A percentile compares a stretch with the other conserved stretches of the same genome.
Conservation (phyloP, 345 rosid species). For the Alliaria petiolata region DNA sequence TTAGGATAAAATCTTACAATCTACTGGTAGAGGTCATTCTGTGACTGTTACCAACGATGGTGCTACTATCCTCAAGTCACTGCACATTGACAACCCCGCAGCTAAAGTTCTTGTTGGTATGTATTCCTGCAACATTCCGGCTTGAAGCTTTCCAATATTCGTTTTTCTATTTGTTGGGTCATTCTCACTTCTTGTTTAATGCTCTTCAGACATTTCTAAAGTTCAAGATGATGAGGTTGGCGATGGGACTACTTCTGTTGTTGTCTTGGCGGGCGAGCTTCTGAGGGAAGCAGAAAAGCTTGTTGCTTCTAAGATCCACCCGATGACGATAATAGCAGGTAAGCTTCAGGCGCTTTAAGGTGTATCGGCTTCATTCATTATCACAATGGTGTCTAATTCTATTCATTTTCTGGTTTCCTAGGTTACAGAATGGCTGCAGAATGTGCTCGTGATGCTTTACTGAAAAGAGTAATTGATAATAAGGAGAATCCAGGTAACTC, state of each 20-base stretch:
- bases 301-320: slow-evolving; percentile 86
- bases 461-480: slow-evolving; percentile 66
- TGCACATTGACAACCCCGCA: slow-evolving; percentile 92
- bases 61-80: slow-evolving; percentile 93
- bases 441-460: slow-evolving; percentile 77
- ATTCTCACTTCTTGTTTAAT: not conserved
- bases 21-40: slow-evolving; percentile 78
- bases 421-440: slow-evolving; percentile 97
- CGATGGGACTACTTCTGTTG: slow-evolving; percentile 99
- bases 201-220: slow-evolving; percentile 75
- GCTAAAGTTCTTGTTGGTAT: slow-evolving; percentile 97
- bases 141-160: not conserved
- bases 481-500: slow-evolving; percentile 71
- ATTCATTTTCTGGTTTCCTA: slow-evolving; percentile 27
- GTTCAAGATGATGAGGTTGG: slow-evolving; percentile 99
- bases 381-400: not conserved
- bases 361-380: not conserved
- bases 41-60: slow-evolving; percentile 98
- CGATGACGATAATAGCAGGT: slow-evolving; percentile 96
- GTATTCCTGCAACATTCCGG: slow-evolving; percentile 12
- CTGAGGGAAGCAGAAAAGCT: slow-evolving; percentile 95
- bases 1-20: slow-evolving; percentile 94
- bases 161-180: not conserved
- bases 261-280: slow-evolving; percentile 96
- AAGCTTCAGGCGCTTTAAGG: not conserved